phyloP scores from a whole-genome alignment of 139 green algal species.

The Chlorella sp. region DNA sequence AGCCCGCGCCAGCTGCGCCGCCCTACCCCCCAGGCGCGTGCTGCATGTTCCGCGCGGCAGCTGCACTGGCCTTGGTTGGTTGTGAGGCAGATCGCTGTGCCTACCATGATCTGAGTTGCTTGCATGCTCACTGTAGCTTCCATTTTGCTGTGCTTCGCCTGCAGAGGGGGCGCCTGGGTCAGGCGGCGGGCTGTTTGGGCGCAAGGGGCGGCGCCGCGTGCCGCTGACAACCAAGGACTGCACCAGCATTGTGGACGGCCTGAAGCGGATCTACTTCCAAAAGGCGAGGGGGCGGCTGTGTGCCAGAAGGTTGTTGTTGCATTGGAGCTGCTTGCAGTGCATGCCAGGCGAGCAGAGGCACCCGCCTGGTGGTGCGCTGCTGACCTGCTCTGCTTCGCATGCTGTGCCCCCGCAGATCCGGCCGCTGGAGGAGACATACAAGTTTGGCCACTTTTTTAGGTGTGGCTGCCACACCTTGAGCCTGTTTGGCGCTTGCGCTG shows the following conservation, averaged over 20 bases:
- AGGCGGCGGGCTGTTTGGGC: slow-evolving; percentile 16
- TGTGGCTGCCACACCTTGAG: not conserved
- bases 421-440: slow-evolving; percentile 93
- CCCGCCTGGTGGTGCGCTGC: too few species aligned
- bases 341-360: too few species aligned
- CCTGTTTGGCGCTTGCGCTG: too few species aligned
- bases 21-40: too few species aligned
- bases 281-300: slow-evolving; percentile 69
- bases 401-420: slow-evolving; percentile 60
- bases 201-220: slow-evolving; percentile 37
- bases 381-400: not conserved
- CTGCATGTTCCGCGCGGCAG: too few species aligned
- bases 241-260: slow-evolving; percentile 90
- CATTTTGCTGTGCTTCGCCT: not conserved
- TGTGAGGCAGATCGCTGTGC: too few species aligned
- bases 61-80: too few species aligned
- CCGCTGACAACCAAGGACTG: slow-evolving; percentile 72
- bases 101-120: too few species aligned
- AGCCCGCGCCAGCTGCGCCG: too few species aligned
- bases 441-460: slow-evolving; percentile 94
- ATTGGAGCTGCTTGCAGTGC: too few species aligned
- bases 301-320: too few species aligned
- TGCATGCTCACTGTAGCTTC: not conserved
- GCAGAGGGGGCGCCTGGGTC: not conserved
- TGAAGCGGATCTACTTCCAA: slow-evolving; percentile 93